Evolutionary conservation across 768 basidiomycete genomes (phyloP).

Genomic region (Galerina sulciceps): DNA sequence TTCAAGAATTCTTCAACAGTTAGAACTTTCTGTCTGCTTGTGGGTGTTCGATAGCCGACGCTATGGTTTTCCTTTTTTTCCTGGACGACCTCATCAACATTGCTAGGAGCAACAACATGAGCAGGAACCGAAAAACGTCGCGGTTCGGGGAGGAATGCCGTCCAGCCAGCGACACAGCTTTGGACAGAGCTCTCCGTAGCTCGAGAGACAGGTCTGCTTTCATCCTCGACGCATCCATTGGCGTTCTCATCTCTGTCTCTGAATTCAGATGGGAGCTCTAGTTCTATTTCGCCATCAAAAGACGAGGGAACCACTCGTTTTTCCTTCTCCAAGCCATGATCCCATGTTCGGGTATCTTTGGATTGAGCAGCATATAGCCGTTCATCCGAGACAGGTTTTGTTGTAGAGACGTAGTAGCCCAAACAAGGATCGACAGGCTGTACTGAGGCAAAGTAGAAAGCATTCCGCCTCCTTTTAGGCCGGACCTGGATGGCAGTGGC

Average conservation of each 20-base stretch:
- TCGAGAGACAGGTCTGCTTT: neutral
- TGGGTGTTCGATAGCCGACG: neutral
- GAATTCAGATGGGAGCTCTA: neutral
- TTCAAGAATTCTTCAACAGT: conserved; percentile 36
- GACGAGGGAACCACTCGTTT: neutral
- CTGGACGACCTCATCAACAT: too few relatives aligned
- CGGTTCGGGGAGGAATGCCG: neutral
- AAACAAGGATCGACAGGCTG: conserved; percentile 41
- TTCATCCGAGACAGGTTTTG: neutral
- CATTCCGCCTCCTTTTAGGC: conserved; percentile 30
- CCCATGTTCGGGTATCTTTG: neutral
- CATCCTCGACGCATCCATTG: too few relatives aligned
- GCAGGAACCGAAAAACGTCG: neutral
- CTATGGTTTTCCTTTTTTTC: too few relatives aligned
- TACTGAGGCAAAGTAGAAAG: neutral
- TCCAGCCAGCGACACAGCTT: neutral
- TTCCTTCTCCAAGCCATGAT: neutral
- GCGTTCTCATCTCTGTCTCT: too few relatives aligned
- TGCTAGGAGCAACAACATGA: too few relatives aligned
- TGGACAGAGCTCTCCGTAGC: neutral
- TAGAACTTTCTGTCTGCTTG: conserved; percentile 3
- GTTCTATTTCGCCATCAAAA: neutral
- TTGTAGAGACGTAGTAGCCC: conserved; percentile 33
- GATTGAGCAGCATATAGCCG: neutral
- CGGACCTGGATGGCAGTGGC: conserved; percentile 20